These are phyloP conservation scores for Asparagopsis taxiformis DNA, from an alignment of 31 red algal genomes.

Conservation along the genomic window DNA sequence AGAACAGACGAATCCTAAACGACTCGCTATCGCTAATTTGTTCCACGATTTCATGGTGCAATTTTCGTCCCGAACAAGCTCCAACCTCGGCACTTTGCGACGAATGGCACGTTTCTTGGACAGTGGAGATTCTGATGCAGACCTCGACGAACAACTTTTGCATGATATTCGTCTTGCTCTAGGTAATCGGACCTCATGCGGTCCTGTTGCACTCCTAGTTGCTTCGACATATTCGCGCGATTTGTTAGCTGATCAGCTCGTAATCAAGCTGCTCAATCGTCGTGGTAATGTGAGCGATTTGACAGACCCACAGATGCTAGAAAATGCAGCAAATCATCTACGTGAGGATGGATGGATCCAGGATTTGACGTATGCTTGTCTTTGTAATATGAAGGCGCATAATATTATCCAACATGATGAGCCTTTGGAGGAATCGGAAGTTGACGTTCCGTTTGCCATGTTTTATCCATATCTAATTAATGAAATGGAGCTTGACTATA, in stretches of 20 bases:
- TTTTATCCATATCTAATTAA: slow-evolving; percentile 66
- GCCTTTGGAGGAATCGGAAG: slow-evolving; percentile 14
- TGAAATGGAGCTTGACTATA: slow-evolving; percentile 46
- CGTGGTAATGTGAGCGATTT: slow-evolving; percentile 18
- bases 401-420: slow-evolving; percentile 8
- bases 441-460: slow-evolving; percentile 42
- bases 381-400: slow-evolving; percentile 50
- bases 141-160: neutral
- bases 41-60: slow-evolving; percentile 59
- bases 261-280: slow-evolving; percentile 37
- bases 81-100: slow-evolving; percentile 22
- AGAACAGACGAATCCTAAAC: slow-evolving; percentile 23
- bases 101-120: slow-evolving; percentile 46
- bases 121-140: neutral
- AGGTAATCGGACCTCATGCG: neutral
- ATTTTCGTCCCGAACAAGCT: neutral
- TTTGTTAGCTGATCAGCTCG: slow-evolving; percentile 57
- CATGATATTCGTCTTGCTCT: slow-evolving; percentile 32
- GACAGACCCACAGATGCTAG: slow-evolving; percentile 9
- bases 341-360: slow-evolving; percentile 31
- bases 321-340: slow-evolving; percentile 34
- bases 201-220: slow-evolving; percentile 18
- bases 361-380: slow-evolving; percentile 44
- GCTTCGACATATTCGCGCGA: slow-evolving; percentile 59
- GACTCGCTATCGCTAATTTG: slow-evolving; percentile 42